phyloP scores from a whole-genome alignment of 106 monocot species.

The Allium cepa region DNA sequence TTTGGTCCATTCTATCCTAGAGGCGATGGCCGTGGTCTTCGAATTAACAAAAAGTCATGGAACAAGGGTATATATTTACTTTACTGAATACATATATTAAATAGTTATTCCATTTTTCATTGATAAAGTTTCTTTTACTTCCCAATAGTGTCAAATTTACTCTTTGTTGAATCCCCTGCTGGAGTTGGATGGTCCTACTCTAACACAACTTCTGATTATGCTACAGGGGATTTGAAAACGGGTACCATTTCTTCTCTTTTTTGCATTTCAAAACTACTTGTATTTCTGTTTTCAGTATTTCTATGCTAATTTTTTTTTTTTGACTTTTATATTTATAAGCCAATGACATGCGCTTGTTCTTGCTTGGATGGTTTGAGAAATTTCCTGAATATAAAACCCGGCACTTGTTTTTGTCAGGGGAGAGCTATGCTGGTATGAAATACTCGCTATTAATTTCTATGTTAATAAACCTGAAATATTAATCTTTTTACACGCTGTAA shows the following conservation, averaged over 20 bases:
- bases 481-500: neutral
- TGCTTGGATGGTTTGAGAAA: constrained; percentile 72
- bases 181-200: constrained; percentile 99
- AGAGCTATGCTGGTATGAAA: constrained; percentile 90
- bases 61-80: constrained; percentile 60
- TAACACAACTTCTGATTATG: constrained; percentile 76
- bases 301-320: neutral
- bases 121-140: neutral
- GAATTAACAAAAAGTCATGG: constrained; percentile 77
- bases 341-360: constrained; percentile 68
- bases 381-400: constrained; percentile 74
- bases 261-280: neutral
- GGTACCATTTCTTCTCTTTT: constrained; percentile 27
- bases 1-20: constrained; percentile 85
- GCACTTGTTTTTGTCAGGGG: constrained; percentile 77
- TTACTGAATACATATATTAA: neutral
- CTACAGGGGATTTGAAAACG: constrained; percentile 48
- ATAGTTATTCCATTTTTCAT: neutral
- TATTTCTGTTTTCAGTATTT: neutral
- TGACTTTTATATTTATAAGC: constrained; percentile 32
- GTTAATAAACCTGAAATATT: neutral
- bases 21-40: constrained; percentile 82
- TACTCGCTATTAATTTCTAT: neutral
- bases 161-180: constrained; percentile 97
- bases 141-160: constrained; percentile 70